Percentiles rank a stretch among this genome's conserved stretches.
phyloP scores from a whole-genome alignment of 2,329 filamentous ascomycete species.

The Aschersonia sp. region DNA sequence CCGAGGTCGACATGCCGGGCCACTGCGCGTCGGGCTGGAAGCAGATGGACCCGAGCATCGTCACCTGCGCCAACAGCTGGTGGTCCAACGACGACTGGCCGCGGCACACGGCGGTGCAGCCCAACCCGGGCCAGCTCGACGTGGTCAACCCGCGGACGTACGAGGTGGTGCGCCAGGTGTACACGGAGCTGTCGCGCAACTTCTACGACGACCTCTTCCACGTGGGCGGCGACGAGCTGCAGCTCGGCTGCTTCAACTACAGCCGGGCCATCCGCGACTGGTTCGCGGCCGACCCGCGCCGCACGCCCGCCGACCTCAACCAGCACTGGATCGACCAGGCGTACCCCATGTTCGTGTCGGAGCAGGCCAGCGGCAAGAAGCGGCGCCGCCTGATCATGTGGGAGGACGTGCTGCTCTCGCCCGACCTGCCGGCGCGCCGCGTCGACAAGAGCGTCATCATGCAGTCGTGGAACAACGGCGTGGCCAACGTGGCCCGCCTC shows the following conservation, averaged over 20 bases:
- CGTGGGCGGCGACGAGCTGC: conserved; percentile 40
- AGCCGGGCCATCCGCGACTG: conserved; percentile 31
- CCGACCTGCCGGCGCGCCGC: conserved; percentile 25
- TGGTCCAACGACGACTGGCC: conserved; percentile 44
- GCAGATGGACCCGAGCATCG: conserved; percentile 34
- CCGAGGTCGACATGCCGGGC: conserved; percentile 43
- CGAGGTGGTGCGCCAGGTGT: conserved; percentile 36
- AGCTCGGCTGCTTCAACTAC: conserved; percentile 40
- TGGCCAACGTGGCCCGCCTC: conserved; percentile 34
- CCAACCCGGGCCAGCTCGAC: conserved; percentile 41
- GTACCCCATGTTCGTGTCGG: conserved; percentile 30
- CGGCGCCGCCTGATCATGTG: conserved; percentile 41
- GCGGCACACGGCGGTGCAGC: conserved; percentile 36
- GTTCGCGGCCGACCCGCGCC: conserved; percentile 29
- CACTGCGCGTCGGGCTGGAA: conserved; percentile 40
- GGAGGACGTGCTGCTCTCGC: conserved; percentile 34
- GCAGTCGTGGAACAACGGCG: conserved; percentile 39
- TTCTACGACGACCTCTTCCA: conserved; percentile 41
- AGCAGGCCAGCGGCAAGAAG: conserved; percentile 10
- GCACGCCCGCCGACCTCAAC: conserved; percentile 30
- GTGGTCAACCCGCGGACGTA: conserved; percentile 41
- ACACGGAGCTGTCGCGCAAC: conserved; percentile 32
- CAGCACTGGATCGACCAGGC: conserved; percentile 39
- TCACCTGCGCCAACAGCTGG: conserved; percentile 41
- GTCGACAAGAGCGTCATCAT: conserved; percentile 36